phyloP scores from a whole-genome alignment of 306 rosid species.

The Cyamopsis tetragonoloba region DNA sequence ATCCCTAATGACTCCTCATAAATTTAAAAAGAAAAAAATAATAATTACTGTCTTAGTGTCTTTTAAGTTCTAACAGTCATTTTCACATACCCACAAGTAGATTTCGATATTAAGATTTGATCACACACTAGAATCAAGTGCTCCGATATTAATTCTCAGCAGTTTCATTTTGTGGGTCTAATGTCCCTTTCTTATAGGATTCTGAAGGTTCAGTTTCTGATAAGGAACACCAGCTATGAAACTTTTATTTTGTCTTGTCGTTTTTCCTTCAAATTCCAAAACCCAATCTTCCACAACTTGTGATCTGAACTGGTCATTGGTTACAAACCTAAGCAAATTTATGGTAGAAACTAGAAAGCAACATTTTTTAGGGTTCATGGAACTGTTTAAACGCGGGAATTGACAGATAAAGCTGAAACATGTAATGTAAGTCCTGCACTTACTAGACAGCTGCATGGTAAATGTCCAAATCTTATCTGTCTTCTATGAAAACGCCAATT shows the following conservation, averaged over 20 bases:
- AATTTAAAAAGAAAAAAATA: not conserved
- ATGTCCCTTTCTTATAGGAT: conserved; percentile 22
- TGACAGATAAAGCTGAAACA: conserved; percentile 21
- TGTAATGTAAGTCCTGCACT: conserved; percentile 11
- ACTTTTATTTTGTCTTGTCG: conserved; percentile 16
- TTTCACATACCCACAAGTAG: conserved; percentile 5
- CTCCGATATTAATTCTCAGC: conserved; percentile 5
- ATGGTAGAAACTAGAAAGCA: conserved; percentile 30
- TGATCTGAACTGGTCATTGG: not conserved
- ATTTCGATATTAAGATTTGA: conserved; percentile 17
- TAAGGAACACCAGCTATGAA: conserved; percentile 10
- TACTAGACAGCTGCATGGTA: conserved; percentile 43
- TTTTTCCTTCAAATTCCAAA: conserved; percentile 6
- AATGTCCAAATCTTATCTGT: conserved; percentile 39
- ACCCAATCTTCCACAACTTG: not conserved
- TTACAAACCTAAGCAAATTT: conserved; percentile 13
- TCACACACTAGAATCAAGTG: conserved; percentile 16
- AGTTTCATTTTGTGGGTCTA: conserved; percentile 24
- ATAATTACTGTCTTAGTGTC: too few relatives aligned
- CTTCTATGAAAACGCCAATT: conserved; percentile 30
- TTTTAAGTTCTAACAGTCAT: conserved; percentile 3
- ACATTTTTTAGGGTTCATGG: conserved; percentile 10
- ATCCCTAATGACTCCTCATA: not conserved
- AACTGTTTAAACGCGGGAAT: not conserved
- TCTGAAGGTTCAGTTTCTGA: conserved; percentile 10